Evolutionary conservation across 1,139 yeast genomes (phyloP), one percentile per base, ranked within the genome.

Genomic region (Pichia sp.): DNA sequence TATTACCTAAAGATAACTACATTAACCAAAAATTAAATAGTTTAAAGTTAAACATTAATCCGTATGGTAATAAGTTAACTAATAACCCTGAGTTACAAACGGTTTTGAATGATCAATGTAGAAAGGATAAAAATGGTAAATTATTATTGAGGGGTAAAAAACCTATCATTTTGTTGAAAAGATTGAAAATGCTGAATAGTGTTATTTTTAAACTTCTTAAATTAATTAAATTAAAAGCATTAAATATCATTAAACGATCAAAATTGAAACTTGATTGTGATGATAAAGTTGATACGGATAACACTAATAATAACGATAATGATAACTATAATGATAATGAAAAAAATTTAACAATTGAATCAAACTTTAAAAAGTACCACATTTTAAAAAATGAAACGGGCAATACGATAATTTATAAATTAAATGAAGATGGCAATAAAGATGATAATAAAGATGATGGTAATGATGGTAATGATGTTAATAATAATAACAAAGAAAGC

Each of bases 1-100:
- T 70, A 0, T 64, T 77, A 30, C 80, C 80, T 18, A 65, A 67
- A 8, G 70, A 71, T n/a, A 84, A 89, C 0, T 86, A 87, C 83
- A 59, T 84, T 13, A 89, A 83, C 53, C 60, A 58, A 14, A 59
- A 58, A 42, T 51, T 54, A 11, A 42, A 29, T 25, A 47, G 30
- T 27, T 9, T 33, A 30, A 33, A 46, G 25, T 53, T 28, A 16
- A 19, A 46, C n/a, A 42, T 45, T 3, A 45, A 39, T 34, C 66
- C 65, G 4, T 64, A 65, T 47, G 63, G 61, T 10, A 53, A 51
- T 38, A 60, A 62, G 46, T 14, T 58, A 3, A 38, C 31, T 10
- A 51, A 45, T 9, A 60, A 60, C 52, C 65, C 67, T 5, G 67
- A 63, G 14, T 46, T 65, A 44, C 13, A 53, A 2, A 48, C 43